phyloP scores from a whole-genome alignment of 2,329 filamentous ascomycete genomes.

The Colletotrichum sojae region DNA sequence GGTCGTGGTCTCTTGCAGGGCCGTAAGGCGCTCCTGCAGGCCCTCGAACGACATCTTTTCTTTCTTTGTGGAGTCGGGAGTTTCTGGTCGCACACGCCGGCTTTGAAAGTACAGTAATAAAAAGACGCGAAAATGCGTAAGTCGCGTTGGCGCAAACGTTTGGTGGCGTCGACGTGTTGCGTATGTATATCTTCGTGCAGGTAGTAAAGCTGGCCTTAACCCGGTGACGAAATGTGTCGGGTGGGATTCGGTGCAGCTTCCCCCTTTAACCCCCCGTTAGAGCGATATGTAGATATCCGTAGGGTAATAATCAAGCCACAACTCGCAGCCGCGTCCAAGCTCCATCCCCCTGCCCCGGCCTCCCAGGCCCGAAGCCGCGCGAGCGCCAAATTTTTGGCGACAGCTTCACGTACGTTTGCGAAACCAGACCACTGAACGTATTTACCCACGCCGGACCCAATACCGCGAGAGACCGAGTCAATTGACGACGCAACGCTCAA shows the following conservation, averaged over 20 bases:
- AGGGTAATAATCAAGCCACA: constrained; percentile 15
- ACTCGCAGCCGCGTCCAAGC: constrained; percentile 27
- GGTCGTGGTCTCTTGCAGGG: constrained; percentile 72
- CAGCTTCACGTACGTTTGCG: constrained; percentile 13
- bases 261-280: constrained; percentile 1
- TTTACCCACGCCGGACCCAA: neutral
- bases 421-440: neutral
- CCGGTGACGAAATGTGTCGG: constrained; percentile 42
- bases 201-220: constrained; percentile 42
- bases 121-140: no score
- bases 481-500: no score
- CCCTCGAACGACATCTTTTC: constrained; percentile 69
- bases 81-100: no score
- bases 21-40: constrained; percentile 72
- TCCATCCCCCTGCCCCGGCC: neutral
- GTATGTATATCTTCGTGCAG: neutral
- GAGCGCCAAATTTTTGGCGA: constrained; percentile 41
- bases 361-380: constrained; percentile 23
- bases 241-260: neutral
- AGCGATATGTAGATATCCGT: neutral
- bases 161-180: neutral
- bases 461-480: neutral
- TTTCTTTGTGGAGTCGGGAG: neutral
- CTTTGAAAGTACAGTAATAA: no score
- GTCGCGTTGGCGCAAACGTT: neutral